These are phyloP conservation scores for Ambrosiella beaveri DNA, from an alignment of 2,329 filamentous ascomycete genomes.

Conservation along the genomic window DNA sequence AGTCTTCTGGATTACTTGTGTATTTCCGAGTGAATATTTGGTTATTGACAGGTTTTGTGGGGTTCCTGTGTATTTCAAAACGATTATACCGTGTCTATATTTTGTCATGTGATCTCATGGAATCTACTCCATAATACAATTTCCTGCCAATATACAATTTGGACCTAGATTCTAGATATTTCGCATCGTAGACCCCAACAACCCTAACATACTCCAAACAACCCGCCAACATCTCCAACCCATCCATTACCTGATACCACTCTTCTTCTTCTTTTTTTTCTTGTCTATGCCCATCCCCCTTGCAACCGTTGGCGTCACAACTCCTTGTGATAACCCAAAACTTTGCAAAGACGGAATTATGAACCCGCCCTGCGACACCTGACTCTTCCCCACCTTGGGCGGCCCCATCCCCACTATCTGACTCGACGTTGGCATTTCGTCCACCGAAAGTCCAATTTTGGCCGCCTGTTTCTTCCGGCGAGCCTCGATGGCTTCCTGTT, in stretches of 20 bases:
- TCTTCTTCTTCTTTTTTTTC: conserved; percentile 29
- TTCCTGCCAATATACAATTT: no score
- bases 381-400: not conserved
- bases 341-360: not conserved
- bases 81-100: no score
- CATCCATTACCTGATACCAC: conserved; percentile 22
- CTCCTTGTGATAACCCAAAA: not conserved
- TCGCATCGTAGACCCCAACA: not conserved
- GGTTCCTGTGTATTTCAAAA: no score
- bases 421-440: conserved; percentile 1
- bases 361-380: not conserved
- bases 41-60: no score
- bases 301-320: not conserved
- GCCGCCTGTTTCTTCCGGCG: conserved; percentile 11
- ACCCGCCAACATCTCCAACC: not conserved
- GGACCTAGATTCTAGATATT: no score
- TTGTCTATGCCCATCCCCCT: conserved; percentile 15
- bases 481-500: conserved; percentile 6
- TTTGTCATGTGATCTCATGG: no score
- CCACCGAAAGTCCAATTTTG: conserved; percentile 7
- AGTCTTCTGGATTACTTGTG: not conserved
- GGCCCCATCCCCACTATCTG: conserved; percentile 3
- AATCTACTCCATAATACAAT: no score
- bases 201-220: not conserved
- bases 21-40: no score